Percentiles rank a stretch among this genome's conserved stretches.
These are phyloP conservation scores for Penicillium sp. DNA, from an alignment of 2,329 filamentous ascomycete species.

Conservation along the genomic window DNA sequence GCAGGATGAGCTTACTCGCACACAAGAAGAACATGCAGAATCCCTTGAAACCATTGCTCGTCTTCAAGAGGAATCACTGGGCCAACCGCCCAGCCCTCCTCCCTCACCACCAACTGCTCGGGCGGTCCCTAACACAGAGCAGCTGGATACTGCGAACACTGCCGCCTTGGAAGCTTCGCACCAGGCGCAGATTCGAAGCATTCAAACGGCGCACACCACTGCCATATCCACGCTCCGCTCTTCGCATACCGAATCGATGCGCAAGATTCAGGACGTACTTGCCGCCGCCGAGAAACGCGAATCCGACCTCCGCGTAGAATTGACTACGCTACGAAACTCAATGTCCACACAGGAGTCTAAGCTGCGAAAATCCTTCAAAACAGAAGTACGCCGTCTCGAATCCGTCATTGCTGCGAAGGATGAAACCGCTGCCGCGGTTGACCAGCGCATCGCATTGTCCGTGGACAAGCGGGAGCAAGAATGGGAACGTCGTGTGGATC, in stretches of 20 bases:
- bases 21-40: constrained; percentile 37
- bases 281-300: constrained; percentile 41
- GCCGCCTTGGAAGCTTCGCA: constrained; percentile 37
- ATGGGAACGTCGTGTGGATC: constrained; percentile 47
- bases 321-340: constrained; percentile 32
- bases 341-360: constrained; percentile 28
- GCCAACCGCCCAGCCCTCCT: constrained; percentile 37
- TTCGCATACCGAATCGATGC: constrained; percentile 42
- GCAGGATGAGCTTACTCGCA: constrained; percentile 34
- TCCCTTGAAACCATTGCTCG: constrained; percentile 35
- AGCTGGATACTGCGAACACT: constrained; percentile 13
- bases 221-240: constrained; percentile 42
- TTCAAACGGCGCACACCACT: constrained; percentile 42
- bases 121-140: neutral
- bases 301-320: constrained; percentile 36
- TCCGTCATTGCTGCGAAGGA: constrained; percentile 44
- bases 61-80: constrained; percentile 32
- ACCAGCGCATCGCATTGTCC: constrained; percentile 44
- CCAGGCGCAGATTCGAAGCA: constrained; percentile 39
- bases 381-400: constrained; percentile 40
- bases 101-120: constrained; percentile 31
- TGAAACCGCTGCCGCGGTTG: constrained; percentile 44
- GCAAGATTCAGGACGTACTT: constrained; percentile 41
- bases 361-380: constrained; percentile 31
- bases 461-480: constrained; percentile 49